phyloP scores from a whole-genome alignment of 306 rosid genomes.

The Rosa chinensis region DNA sequence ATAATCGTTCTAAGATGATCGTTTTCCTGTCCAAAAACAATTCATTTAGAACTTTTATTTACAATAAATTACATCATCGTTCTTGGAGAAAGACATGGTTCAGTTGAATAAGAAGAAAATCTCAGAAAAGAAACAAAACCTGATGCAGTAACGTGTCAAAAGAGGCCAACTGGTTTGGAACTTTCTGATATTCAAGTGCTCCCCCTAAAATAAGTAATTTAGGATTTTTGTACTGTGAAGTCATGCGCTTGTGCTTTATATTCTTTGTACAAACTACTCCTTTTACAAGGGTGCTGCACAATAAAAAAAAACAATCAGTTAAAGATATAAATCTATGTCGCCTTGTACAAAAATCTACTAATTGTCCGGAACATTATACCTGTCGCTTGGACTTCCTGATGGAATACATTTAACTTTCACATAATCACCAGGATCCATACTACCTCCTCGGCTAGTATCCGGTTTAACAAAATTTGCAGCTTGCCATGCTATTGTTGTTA shows the following conservation, averaged over 20 bases:
- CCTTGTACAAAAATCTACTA: conserved; percentile 7
- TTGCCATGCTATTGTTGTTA: conserved; percentile 79
- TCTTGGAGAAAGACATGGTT: background rate
- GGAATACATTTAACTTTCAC: conserved; percentile 91
- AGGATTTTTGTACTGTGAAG: conserved; percentile 82
- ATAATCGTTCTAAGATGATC: conserved; percentile 77
- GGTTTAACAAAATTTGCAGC: conserved; percentile 96
- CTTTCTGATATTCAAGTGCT: conserved; percentile 90
- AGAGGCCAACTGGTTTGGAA: conserved; percentile 86
- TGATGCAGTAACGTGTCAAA: conserved; percentile 80
- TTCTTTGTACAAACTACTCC: conserved; percentile 96
- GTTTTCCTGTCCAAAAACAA: conserved; percentile 67
- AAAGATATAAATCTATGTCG: conserved; percentile 1
- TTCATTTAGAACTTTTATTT: background rate
- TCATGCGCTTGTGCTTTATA: conserved; percentile 98
- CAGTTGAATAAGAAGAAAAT: conserved; percentile 20
- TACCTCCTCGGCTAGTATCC: conserved; percentile 93
- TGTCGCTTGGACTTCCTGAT: conserved; percentile 77
- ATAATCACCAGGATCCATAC: conserved; percentile 96
- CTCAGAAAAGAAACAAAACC: conserved; percentile 39
- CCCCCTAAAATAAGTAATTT: conserved; percentile 80
- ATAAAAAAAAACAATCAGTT: conserved; percentile 13
- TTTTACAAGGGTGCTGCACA: conserved; percentile 71
- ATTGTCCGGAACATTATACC: conserved; percentile 47
- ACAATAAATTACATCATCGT: background rate